Conservation (phyloP, 2,329 filamentous ascomycete genomes). For the Neofusicoccum sp. region DNA sequence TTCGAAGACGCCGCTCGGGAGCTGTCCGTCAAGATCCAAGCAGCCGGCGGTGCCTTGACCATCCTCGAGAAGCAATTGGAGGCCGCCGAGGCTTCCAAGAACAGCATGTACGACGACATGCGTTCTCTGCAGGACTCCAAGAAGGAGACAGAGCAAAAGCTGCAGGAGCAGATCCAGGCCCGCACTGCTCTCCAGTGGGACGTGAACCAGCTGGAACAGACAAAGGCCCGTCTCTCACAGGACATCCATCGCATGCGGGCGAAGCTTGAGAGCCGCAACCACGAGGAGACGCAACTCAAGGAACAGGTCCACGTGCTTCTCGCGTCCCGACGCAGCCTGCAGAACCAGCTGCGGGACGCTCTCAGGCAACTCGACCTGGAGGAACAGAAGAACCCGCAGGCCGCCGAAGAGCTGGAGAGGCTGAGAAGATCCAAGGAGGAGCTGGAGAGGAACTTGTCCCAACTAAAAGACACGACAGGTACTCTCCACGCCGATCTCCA, state of each 20-base stretch:
- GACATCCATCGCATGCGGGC: slow-evolving; percentile 24
- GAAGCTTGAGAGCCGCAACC: slow-evolving; percentile 24
- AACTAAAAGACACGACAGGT: slow-evolving; percentile 24
- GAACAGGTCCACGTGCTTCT: slow-evolving; percentile 12
- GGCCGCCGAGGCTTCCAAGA: slow-evolving; percentile 10
- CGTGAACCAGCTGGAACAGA: slow-evolving; percentile 28
- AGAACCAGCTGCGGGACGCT: slow-evolving; percentile 17
- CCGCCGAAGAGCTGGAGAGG: slow-evolving; percentile 25
- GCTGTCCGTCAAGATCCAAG: slow-evolving; percentile 5
- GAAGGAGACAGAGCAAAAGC: slow-evolving; percentile 7
- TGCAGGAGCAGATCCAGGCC: slow-evolving; percentile 6
- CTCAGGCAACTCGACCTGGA: slow-evolving; percentile 7
- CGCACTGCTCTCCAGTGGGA: slow-evolving; percentile 13
- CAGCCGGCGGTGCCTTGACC: background rate
- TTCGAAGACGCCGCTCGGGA: slow-evolving; percentile 13
- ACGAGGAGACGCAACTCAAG: slow-evolving; percentile 25
- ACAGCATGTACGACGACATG: slow-evolving; percentile 10
- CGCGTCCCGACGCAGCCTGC: slow-evolving; percentile 11
- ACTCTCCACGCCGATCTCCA: slow-evolving; percentile 26
- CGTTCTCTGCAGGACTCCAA: background rate
- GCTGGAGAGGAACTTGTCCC: slow-evolving; percentile 26
- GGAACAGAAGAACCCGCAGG: slow-evolving; percentile 16
- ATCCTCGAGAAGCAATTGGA: slow-evolving; percentile 17
- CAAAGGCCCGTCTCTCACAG: slow-evolving; percentile 25
- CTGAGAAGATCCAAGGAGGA: slow-evolving; percentile 22